These are phyloP conservation scores for Quercus berberidifolia DNA, from an alignment of 306 rosid species.

Conservation along the genomic window DNA sequence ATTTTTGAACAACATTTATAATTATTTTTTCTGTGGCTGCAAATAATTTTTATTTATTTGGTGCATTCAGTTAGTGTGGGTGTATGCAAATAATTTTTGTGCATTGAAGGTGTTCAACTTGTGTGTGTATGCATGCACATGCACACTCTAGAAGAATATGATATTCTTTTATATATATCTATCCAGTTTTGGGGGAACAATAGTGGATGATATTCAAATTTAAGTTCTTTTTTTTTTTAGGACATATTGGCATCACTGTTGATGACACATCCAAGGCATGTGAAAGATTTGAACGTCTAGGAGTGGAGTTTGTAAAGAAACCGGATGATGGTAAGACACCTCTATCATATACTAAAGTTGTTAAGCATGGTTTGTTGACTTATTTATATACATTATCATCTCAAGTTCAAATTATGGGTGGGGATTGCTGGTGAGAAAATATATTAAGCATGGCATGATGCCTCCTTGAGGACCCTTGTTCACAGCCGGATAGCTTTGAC, in stretches of 20 bases:
- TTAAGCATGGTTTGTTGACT: neutral
- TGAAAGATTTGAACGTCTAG: conserved; percentile 83
- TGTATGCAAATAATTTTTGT: neutral
- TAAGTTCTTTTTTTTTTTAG: conserved; percentile 21
- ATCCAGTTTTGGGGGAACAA: neutral
- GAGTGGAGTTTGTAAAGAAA: conserved; percentile 84
- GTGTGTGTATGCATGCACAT: neutral
- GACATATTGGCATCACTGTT: conserved; percentile 93
- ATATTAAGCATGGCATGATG: neutral
- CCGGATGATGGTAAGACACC: conserved; percentile 72
- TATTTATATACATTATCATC: neutral
- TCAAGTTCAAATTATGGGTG: neutral
- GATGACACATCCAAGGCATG: conserved; percentile 91
- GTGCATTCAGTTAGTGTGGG: neutral
- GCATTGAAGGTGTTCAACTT: neutral
- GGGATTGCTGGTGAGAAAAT: neutral
- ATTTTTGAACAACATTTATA: neutral
- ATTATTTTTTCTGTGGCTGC: neutral
- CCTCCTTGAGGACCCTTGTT: too few relatives aligned
- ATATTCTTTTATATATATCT: neutral
- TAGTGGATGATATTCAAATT: neutral
- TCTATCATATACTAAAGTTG: neutral
- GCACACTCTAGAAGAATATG: neutral
- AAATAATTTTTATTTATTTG: neutral
- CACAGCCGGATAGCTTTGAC: neutral